phyloP scores from a whole-genome alignment of 345 rosid species.

The Gossypium stocksii region DNA sequence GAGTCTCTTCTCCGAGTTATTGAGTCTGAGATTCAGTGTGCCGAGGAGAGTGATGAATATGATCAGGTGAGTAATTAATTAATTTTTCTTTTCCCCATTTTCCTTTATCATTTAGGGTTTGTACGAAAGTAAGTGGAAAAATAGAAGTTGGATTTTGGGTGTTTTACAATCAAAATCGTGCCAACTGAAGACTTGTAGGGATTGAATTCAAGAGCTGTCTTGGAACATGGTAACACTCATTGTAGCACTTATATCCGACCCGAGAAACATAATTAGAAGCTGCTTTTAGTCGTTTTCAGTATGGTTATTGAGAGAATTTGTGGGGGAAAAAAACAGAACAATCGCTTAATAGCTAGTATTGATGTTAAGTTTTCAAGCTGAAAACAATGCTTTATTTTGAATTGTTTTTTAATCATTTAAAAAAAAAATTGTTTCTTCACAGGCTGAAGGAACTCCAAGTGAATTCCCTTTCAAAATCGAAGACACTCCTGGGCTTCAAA shows the following conservation, averaged over 20 bases:
- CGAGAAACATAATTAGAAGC: no score
- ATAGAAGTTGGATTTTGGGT: not conserved
- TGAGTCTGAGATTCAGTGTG: slow-evolving; percentile 59
- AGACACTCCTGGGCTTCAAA: not conserved
- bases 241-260: no score
- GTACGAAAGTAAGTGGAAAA: not conserved
- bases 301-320: no score
- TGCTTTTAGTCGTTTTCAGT: no score
- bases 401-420: not conserved
- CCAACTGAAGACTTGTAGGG: no score
- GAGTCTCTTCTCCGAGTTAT: slow-evolving; percentile 60
- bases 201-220: no score
- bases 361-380: not conserved
- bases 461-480: not conserved
- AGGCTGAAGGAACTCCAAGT: not conserved
- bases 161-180: not conserved
- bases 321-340: no score
- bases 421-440: not conserved
- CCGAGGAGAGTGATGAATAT: slow-evolving; percentile 57
- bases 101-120: not conserved
- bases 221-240: no score
- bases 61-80: slow-evolving; percentile 32
- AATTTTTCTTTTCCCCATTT: not conserved
- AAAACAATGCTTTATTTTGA: not conserved
- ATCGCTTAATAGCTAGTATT: not conserved